A percentile compares a stretch with the other conserved stretches of the same genome.
phyloP scores from a whole-genome alignment of 2,329 filamentous ascomycete genomes.

The Alternaria gansuensis region DNA sequence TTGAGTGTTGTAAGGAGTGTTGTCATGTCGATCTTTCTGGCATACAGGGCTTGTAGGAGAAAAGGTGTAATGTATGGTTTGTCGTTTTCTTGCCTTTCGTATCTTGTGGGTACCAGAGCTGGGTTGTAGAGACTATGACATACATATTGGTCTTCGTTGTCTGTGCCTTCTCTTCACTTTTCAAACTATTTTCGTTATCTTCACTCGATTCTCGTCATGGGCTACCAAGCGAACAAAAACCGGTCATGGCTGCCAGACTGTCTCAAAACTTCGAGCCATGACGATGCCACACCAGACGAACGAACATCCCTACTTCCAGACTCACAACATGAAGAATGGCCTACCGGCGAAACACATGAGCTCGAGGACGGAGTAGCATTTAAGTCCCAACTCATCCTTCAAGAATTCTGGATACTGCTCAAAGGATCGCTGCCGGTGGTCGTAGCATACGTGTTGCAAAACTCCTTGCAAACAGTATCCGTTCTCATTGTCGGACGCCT shows the following conservation, averaged over 20 bases:
- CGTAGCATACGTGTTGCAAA: slow-evolving; percentile 84
- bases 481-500: slow-evolving; percentile 82
- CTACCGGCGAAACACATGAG: slow-evolving; percentile 50
- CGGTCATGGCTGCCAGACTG: slow-evolving; percentile 45
- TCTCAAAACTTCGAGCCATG: slow-evolving; percentile 33
- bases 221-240: slow-evolving; percentile 28
- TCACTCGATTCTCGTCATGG: slow-evolving; percentile 30
- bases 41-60: slow-evolving; percentile 20
- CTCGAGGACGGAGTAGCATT: slow-evolving; percentile 49
- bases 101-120: slow-evolving; percentile 6
- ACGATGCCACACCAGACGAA: slow-evolving; percentile 51
- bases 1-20: slow-evolving; percentile 30
- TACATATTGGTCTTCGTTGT: slow-evolving; percentile 8
- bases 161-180: not conserved
- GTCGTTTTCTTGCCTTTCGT: slow-evolving; percentile 17
- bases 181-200: not conserved
- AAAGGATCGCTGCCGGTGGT: slow-evolving; percentile 80
- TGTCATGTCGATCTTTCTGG: slow-evolving; percentile 39
- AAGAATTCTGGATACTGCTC: slow-evolving; percentile 73
- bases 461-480: slow-evolving; percentile 82
- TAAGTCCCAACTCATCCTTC: slow-evolving; percentile 53
- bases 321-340: slow-evolving; percentile 49
- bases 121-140: not conserved
- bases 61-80: slow-evolving; percentile 23
- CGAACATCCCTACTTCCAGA: slow-evolving; percentile 56